Base-by-base conservation (phyloP, 441 rosid species). In the Sinapis alba region DNA sequence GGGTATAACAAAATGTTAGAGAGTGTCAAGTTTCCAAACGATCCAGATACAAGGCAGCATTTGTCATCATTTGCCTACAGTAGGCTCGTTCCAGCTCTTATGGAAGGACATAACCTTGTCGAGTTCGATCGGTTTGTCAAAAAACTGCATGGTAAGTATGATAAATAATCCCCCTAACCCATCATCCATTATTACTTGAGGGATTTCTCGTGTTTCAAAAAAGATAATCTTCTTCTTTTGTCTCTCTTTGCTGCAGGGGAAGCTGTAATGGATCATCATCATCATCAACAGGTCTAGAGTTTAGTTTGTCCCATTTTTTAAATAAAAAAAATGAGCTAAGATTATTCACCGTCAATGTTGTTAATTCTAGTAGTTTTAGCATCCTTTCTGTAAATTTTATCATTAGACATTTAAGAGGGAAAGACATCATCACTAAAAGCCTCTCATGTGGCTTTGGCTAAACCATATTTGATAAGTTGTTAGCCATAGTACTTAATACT, bases 31-130 rank as follows among this genome's bases (percentile, higher is more conserved):
- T 93, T 92, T 72, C 73, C 80, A 23, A 88, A 83, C 80, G 90
- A 96, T 87, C 98, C 98, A 47, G 93, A 90, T 71, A 88, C 89
- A 76, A 89, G 89, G 65, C n/a, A n/a, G n/a, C 96, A 89, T 77
- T 77, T 90, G 73, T 87, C 82, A 70, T 87, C 93, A 43, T 91
- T 89, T 84, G 87, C 91, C 15, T 93, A 91, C 83, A 86, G 84
- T 66, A 90, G 98, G 79, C 98, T 91, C 68, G 74, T 79, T 50
- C 83, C 92, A 27, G 76, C 79, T 78, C 97, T 96, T 28, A 84
- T 91, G 97, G 97, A 96, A 80, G 85, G 89, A 78, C 91, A 85
- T 34, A 88, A 88, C 86, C 80, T 90, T 65, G 71, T 86, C 67
- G 97, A 96, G 79, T 92, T 96, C 23, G 91, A 93, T 58, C 86